Evolutionary conservation across 2,329 filamentous ascomycete species (phyloP).

Genomic region (Thielaviopsis euricoi): DNA sequence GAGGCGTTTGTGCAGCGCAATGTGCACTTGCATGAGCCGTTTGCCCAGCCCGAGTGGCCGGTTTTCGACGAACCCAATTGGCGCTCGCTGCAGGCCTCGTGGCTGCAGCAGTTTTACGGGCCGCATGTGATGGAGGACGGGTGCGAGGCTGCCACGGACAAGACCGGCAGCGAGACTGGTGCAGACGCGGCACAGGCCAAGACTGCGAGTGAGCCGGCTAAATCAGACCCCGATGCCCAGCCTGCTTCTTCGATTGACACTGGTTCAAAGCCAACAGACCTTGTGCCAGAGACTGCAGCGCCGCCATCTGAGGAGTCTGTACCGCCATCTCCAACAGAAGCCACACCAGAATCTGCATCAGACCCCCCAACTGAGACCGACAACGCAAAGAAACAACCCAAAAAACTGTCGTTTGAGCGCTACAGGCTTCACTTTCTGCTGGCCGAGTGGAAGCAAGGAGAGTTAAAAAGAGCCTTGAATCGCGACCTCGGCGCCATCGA

Average conservation of each 20-base stretch:
- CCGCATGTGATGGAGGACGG: neutral
- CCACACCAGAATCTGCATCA: neutral
- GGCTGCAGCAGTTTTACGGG: conserved; percentile 11
- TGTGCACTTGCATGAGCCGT: conserved; percentile 8
- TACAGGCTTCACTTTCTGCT: conserved; percentile 8
- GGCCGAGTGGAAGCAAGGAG: conserved; percentile 8
- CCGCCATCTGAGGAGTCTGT: neutral
- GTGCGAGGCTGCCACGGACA: neutral
- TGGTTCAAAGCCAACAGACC: neutral
- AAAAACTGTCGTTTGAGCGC: conserved; percentile 4
- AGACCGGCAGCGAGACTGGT: neutral
- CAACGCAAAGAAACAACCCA: neutral
- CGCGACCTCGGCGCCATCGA: conserved; percentile 10
- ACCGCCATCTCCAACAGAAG: neutral
- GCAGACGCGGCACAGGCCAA: neutral
- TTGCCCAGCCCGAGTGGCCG: conserved; percentile 9
- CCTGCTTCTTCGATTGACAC: no score
- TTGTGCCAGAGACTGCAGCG: neutral
- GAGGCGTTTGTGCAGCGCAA: conserved; percentile 1
- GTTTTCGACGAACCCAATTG: conserved; percentile 10
- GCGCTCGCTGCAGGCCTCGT: conserved; percentile 8
- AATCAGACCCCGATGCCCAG: neutral
- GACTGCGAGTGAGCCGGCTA: no score
- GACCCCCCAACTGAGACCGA: neutral
- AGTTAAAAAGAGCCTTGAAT: conserved; percentile 7